Base-by-base conservation (phyloP, 495 filamentous ascomycete genomes). In the Schizothecium vesticola region DNA sequence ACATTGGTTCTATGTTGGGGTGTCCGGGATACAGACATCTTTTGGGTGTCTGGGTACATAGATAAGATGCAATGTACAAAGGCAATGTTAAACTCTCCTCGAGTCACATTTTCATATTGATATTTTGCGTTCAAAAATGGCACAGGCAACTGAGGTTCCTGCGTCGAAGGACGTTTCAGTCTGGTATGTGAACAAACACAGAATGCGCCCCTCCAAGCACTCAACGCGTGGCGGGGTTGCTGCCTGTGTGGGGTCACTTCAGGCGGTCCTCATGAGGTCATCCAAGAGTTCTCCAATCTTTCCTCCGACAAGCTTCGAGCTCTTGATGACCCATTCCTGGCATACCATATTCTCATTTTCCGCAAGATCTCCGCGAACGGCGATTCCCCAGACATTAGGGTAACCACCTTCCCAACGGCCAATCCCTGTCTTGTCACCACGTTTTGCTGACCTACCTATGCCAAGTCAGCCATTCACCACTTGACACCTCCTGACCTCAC, bases 261-360 rank as follows among this genome's bases (percentile, higher is more conserved):
- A 5, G 13, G 33, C 33, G 33, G 33, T 43, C 13, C 63, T 64
- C 22, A 64, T 68, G 66, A 61, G 61, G n/a, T 25, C 66, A 65
- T 65, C 43, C 43, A 51, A 51, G 16, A 16, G 16, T 51, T 51
- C 43, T 8, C 43, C 43, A n/a, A 51, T 7, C 36, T n/a, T 51
- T 19, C 43, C 19, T 8, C 33, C 13, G 6, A 43, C 16, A 51
- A 51, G 43, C 19, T 51, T 6, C 0, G 43, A 1, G 26, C 26
- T 28, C 5, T 19, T 19, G 36, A 13, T 36, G 4, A 16, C 33
- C 13, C 33, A 5, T 16, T 13, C 33, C 33, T 16, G 16, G 12
- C 33, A 16, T 5, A 36, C 33, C 13, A 16, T 3, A 36, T 19
- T 43, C 36, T 13, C 31, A 7, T 13, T 3, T 36, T 13, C 12